Evolutionary conservation across 2,329 filamentous ascomycete species (phyloP).

Genomic region (Fusarium cicatricum): DNA sequence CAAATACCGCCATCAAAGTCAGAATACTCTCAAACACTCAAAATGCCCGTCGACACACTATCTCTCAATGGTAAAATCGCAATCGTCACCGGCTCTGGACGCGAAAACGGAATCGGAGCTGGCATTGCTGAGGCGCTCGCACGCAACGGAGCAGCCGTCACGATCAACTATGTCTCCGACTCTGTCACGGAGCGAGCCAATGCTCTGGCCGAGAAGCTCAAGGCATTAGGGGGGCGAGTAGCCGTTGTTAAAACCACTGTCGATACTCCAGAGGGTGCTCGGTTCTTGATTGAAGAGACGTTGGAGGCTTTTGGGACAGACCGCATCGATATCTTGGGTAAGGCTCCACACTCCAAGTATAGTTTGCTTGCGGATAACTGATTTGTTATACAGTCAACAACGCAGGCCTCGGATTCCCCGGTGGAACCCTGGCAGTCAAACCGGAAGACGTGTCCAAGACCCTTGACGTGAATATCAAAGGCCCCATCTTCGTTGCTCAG

Average conservation of each 20-base stretch:
- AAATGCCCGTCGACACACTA: constrained; percentile 48
- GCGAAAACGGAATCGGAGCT: constrained; percentile 55
- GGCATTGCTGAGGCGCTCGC: constrained; percentile 52
- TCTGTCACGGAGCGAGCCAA: constrained; percentile 42
- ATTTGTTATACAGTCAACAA: constrained; percentile 47
- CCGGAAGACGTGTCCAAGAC: constrained; percentile 38
- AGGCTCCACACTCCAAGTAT: background rate
- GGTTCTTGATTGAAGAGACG: constrained; percentile 46
- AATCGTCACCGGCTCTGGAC: constrained; percentile 56
- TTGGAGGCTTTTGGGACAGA: constrained; percentile 46
- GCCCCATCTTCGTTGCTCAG: constrained; percentile 48
- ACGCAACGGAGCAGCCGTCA: constrained; percentile 52
- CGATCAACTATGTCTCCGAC: constrained; percentile 52
- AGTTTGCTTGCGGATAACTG: rapidly evolving
- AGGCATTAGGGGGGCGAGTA: constrained; percentile 42
- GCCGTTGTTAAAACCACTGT: constrained; percentile 48
- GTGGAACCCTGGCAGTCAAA: constrained; percentile 33
- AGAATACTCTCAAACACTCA: background rate
- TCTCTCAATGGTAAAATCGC: constrained; percentile 52
- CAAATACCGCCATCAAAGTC: no score
- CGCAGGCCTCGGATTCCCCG: constrained; percentile 40
- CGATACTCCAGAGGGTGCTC: constrained; percentile 43
- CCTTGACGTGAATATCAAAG: constrained; percentile 47
- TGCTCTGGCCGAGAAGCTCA: constrained; percentile 41
- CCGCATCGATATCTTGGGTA: constrained; percentile 53